A percentile compares a stretch with the other conserved stretches of the same genome.
Evolutionary conservation across 345 rosid species (phyloP).

Genomic region (Eucalyptus tenuipes): DNA sequence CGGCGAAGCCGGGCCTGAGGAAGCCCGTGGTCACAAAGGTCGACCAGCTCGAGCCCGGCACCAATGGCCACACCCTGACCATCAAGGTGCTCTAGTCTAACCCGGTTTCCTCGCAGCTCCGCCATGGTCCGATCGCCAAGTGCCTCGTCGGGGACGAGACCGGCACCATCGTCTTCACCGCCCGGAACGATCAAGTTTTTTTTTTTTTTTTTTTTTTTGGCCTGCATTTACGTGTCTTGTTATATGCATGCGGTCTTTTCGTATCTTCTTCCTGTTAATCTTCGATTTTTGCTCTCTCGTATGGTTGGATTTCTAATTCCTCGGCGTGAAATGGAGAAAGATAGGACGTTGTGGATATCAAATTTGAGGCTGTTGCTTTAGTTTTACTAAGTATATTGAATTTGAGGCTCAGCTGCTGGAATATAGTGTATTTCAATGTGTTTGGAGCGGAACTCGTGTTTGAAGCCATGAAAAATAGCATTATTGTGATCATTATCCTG

Average conservation of each 20-base stretch:
- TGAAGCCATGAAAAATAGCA: neutral
- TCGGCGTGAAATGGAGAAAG: neutral
- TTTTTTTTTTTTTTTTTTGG: neutral
- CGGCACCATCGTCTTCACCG: conserved; percentile 23
- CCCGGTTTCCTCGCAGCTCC: conserved; percentile 12
- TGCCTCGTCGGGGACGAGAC: conserved; percentile 39
- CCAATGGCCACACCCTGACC: conserved; percentile 22
- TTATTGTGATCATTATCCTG: neutral
- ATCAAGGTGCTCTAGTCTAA: conserved; percentile 17
- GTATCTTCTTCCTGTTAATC: neutral
- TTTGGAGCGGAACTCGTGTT: neutral
- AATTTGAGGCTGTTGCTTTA: neutral
- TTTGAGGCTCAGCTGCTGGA: neutral
- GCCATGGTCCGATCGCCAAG: conserved; percentile 21
- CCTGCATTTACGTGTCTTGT: neutral
- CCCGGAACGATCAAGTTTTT: conserved; percentile 26
- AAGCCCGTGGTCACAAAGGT: conserved; percentile 36
- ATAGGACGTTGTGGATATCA: neutral
- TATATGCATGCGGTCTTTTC: neutral
- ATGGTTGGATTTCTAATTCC: neutral
- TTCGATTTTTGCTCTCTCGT: neutral
- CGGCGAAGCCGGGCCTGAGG: conserved; percentile 21
- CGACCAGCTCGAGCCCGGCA: conserved; percentile 29
- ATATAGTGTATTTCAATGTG: neutral
- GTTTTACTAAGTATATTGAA: neutral